Conservation (phyloP, 1,139 yeast genomes). For the Meyerozyma athensensis region DNA sequence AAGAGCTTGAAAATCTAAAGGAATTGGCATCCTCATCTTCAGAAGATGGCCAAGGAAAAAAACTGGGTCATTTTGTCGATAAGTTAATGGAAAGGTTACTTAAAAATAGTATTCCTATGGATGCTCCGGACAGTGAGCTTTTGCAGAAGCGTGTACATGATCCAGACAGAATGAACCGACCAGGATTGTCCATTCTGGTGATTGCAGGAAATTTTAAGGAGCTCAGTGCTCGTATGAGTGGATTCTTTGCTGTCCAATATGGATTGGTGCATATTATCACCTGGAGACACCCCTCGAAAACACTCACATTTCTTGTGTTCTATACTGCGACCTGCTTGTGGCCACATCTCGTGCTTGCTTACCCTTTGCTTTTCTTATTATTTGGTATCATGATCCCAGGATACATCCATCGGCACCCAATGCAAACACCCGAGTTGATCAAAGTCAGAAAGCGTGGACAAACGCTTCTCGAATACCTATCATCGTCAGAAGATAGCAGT, state of each 20-base stretch:
- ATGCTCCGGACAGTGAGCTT: constrained; percentile 41
- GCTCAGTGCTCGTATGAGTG: constrained; percentile 49
- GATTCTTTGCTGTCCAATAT: constrained; percentile 51
- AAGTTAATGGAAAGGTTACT: constrained; percentile 50
- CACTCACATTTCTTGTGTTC: constrained; percentile 46
- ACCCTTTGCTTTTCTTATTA: constrained; percentile 57
- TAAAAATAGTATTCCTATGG: constrained; percentile 43
- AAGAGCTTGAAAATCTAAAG: constrained; percentile 16
- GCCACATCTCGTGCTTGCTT: constrained; percentile 63
- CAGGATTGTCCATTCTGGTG: constrained; percentile 46
- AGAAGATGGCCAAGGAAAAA: constrained; percentile 5
- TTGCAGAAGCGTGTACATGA: constrained; percentile 42
- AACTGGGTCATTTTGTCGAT: constrained; percentile 50
- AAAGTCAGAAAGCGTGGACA: constrained; percentile 50
- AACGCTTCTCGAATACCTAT: constrained; percentile 47
- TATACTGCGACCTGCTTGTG: constrained; percentile 60
- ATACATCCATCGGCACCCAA: constrained; percentile 66
- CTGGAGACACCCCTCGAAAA: constrained; percentile 61
- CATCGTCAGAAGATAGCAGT: constrained; percentile 38
- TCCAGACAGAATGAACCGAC: constrained; percentile 39
- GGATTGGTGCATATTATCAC: constrained; percentile 50
- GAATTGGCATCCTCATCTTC: constrained; percentile 22
- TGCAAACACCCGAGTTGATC: constrained; percentile 39
- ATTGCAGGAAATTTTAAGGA: constrained; percentile 48
- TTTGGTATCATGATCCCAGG: constrained; percentile 67